These are phyloP conservation scores for Chaetoscypha palmicola DNA, from an alignment of 2,329 filamentous ascomycete genomes.

Conservation along the genomic window DNA sequence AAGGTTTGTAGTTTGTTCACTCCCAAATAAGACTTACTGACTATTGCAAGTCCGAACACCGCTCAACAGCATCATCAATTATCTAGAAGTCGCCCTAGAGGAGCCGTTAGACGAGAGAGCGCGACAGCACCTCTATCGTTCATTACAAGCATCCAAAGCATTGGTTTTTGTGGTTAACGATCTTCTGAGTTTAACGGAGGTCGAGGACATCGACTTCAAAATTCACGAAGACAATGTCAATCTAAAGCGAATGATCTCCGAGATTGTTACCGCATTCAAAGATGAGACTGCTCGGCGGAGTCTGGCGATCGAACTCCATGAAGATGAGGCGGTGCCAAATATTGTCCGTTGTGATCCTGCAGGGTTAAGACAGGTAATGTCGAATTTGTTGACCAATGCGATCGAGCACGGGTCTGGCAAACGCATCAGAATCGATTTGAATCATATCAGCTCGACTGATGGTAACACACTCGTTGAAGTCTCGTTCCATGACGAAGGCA, in stretches of 20 bases:
- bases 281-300: constrained; percentile 6
- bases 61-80: constrained; percentile 87
- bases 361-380: constrained; percentile 18
- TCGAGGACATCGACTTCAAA: constrained; percentile 49
- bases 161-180: constrained; percentile 91
- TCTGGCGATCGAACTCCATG: constrained; percentile 12
- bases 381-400: constrained; percentile 20
- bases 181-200: constrained; percentile 76
- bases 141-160: constrained; percentile 83
- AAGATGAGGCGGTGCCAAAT: constrained; percentile 11
- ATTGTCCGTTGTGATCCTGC: constrained; percentile 17
- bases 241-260: constrained; percentile 11
- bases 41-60: constrained; percentile 55
- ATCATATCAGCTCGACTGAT: constrained; percentile 12
- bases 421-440: constrained; percentile 12
- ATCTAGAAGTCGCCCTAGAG: constrained; percentile 81
- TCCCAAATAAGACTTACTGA: too few relatives aligned
- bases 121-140: constrained; percentile 73
- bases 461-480: constrained; percentile 16
- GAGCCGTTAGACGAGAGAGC: constrained; percentile 71
- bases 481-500: constrained; percentile 18
- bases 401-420: constrained; percentile 17
- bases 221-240: constrained; percentile 18
- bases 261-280: constrained; percentile 13
- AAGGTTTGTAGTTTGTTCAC: too few relatives aligned